Conservation (phyloP, 371 early-diverging fungal genomes). For the Mortierella sp. region DNA sequence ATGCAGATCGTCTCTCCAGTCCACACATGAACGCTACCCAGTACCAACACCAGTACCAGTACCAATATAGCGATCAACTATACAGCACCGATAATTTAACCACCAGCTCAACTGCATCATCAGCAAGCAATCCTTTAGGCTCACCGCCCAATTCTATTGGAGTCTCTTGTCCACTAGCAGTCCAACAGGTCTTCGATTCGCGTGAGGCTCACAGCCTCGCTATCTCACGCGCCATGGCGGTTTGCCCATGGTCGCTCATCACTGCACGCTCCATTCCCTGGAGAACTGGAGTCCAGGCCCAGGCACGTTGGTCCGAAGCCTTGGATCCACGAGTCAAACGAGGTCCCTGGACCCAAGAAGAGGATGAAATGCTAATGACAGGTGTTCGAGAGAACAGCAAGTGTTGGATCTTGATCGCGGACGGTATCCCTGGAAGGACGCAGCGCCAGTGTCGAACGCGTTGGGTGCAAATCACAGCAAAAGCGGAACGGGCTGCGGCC, state of each 20-base stretch:
- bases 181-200: background rate
- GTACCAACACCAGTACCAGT: too few relatives aligned
- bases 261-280: conserved; percentile 63
- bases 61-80: too few relatives aligned
- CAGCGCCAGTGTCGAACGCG: conserved; percentile 81
- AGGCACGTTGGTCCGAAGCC: conserved; percentile 81
- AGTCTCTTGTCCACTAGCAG: too few relatives aligned
- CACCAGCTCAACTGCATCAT: too few relatives aligned
- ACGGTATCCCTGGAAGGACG: conserved; percentile 73
- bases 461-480: conserved; percentile 61
- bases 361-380: conserved; percentile 65
- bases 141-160: too few relatives aligned
- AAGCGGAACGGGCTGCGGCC: conserved; percentile 10
- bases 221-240: conserved; percentile 18
- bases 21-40: too few relatives aligned
- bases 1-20: too few relatives aligned
- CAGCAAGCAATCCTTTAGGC: too few relatives aligned
- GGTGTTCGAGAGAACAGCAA: conserved; percentile 64
- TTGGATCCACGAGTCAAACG: conserved; percentile 74
- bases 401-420: conserved; percentile 81
- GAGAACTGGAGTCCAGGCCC: conserved; percentile 77
- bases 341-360: conserved; percentile 74
- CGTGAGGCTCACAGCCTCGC: conserved; percentile 12
- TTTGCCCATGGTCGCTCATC: conserved; percentile 68
- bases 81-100: too few relatives aligned